Evolutionary conservation across 805 yeast genomes (phyloP).

Genomic region (Candida odintsovae): DNA sequence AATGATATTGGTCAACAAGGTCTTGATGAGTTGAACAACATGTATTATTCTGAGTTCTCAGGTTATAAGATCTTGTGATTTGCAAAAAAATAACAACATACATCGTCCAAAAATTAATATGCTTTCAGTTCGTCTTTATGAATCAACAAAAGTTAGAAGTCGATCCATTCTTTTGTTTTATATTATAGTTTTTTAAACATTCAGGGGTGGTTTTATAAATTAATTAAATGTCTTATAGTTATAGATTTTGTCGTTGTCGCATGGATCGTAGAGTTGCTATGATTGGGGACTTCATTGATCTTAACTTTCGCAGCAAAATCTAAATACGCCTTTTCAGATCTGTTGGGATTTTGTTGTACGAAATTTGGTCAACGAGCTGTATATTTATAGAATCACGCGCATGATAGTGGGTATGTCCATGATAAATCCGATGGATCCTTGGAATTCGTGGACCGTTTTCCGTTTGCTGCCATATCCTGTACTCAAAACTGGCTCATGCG

Average conservation of each 20-base stretch:
- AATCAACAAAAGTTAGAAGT: not conserved
- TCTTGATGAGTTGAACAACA: conserved; percentile 20
- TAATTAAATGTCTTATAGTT: not conserved
- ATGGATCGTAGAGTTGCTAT: too few relatives aligned
- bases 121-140: not conserved
- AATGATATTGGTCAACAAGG: conserved; percentile 24
- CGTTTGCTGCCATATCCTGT: too few relatives aligned
- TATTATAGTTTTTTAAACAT: not conserved
- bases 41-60: conserved; percentile 24
- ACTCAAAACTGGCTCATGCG: too few relatives aligned
- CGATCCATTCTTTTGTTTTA: not conserved
- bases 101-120: not conserved
- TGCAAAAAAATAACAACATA: not conserved
- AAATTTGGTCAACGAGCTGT: too few relatives aligned
- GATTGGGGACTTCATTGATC: too few relatives aligned
- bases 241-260: not conserved
- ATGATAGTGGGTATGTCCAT: too few relatives aligned
- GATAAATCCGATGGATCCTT: too few relatives aligned
- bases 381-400: too few relatives aligned
- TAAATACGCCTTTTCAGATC: too few relatives aligned
- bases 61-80: conserved; percentile 19
- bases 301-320: too few relatives aligned
- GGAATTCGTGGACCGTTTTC: too few relatives aligned
- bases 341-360: too few relatives aligned
- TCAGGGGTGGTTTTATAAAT: not conserved